Evolutionary conservation across 352 stramenopile species (phyloP), one percentile per base, ranked within the genome.

Genomic region (Thraustotheca clavata): DNA sequence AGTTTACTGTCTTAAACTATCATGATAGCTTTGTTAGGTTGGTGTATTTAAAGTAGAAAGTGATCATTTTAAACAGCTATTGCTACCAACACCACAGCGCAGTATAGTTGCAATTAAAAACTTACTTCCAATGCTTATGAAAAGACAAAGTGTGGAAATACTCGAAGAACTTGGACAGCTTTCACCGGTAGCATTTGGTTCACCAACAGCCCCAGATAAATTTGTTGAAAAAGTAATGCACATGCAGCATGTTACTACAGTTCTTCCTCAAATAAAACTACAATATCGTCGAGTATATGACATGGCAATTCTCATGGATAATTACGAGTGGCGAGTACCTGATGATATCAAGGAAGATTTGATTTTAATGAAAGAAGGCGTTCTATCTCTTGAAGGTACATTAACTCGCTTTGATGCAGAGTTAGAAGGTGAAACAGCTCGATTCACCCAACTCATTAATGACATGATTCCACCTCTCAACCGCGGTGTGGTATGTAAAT

Each of bases 1-100:
- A n/a, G 39, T 4, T 2, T 4, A 4, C 4, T 24, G 38, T 27
- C 27, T 4, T n/a, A 47, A 47, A 47, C 2, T 27, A 27, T 47
- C n/a, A 47, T 5, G 27, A n/a, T 43, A 18, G 20, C 38, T 16
- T 47, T 47, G 4, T 2, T 47, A 47, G 39, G 39, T 98, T 9
- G 92, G 90, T n/a, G 96, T 98, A 33, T 94, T 98, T 27, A 83
- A 83, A 5, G 86, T 98, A 7, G 90, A 98, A 60, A 95, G 80
- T 20, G 73, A 74, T 0, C 72, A 77, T 0, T 95, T 98, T 60
- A 97, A 97, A 63, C 75, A 73, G 6, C 61, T 71, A 22, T 69
- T 98, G 9, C 68, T 98, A 31, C 94, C 94, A 0, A 96, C 86
- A 46, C 94, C 94, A 0, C 70, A 94, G 1, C 80, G 86, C 35